phyloP scores from a whole-genome alignment of 1,139 yeast genomes.

The Candida buenavistaensis region DNA sequence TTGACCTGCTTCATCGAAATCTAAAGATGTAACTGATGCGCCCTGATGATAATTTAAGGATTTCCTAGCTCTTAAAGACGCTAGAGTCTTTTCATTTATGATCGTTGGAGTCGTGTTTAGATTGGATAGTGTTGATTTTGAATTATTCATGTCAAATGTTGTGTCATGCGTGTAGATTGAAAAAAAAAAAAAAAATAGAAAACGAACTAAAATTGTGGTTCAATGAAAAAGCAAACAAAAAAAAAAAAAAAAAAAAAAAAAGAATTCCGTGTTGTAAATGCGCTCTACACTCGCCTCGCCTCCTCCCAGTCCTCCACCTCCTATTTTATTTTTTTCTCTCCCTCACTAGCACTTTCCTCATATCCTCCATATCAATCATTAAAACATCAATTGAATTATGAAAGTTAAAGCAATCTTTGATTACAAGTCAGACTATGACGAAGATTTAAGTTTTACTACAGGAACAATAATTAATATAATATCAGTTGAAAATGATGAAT shows the following conservation, averaged over 20 bases:
- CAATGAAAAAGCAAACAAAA: too few species aligned
- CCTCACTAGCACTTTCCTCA: too few species aligned
- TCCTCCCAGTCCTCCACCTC: too few species aligned
- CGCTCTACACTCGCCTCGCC: too few species aligned
- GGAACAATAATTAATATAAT: conserved; percentile 76
- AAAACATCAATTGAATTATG: conserved; percentile 10
- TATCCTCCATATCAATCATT: too few species aligned
- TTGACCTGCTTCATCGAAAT: conserved; percentile 85
- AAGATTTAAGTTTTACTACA: conserved; percentile 70
- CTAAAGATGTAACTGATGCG: conserved; percentile 72
- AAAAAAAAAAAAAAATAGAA: neutral
- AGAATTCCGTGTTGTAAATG: too few species aligned
- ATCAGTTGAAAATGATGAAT: conserved; percentile 65
- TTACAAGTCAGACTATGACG: conserved; percentile 77
- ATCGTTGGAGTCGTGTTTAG: neutral
- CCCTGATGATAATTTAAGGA: conserved; percentile 57
- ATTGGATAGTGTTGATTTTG: neutral
- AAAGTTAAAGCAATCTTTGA: conserved; percentile 67
- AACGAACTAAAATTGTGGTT: neutral
- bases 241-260: too few species aligned
- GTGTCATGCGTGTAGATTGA: too few species aligned
- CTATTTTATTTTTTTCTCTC: too few species aligned
- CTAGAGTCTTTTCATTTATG: neutral
- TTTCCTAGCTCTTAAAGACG: conserved; percentile 56
- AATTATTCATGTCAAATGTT: neutral